These are phyloP conservation scores for Moesziomyces sp. DNA, from an alignment of 1,284 basidiomycete genomes.

Conservation along the genomic window DNA sequence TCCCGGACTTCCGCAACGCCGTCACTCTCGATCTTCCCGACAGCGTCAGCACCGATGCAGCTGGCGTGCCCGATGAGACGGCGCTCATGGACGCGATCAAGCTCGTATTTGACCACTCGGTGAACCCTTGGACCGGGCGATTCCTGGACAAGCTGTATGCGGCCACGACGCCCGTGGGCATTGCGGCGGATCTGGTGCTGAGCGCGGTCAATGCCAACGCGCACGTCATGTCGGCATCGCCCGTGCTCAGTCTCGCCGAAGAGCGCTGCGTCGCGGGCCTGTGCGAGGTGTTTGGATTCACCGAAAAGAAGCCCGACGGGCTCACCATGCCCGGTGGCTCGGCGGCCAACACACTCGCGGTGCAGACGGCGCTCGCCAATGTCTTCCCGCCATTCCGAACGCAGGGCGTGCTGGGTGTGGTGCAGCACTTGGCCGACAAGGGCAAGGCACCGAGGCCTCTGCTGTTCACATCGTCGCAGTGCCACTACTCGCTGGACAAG, in stretches of 20 bases:
- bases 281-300: conserved; percentile 59
- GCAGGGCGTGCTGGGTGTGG: conserved; percentile 61
- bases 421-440: conserved; percentile 26
- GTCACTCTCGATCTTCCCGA: conserved; percentile 39
- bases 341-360: conserved; percentile 68
- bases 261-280: conserved; percentile 56
- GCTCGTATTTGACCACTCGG: conserved; percentile 54
- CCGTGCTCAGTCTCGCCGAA: conserved; percentile 67
- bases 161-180: conserved; percentile 68
- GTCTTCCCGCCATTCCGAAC: conserved; percentile 65
- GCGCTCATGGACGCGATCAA: conserved; percentile 44
- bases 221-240: conserved; percentile 69
- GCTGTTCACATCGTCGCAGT: conserved; percentile 68
- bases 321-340: conserved; percentile 68
- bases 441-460: conserved; percentile 53
- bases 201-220: conserved; percentile 69
- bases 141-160: conserved; percentile 68
- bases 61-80: conserved; percentile 8
- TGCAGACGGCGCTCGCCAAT: conserved; percentile 68
- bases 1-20: conserved; percentile 34
- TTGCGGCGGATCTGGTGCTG: conserved; percentile 68
- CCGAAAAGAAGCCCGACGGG: conserved; percentile 57
- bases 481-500: conserved; percentile 69
- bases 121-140: conserved; percentile 63
- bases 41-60: background rate